Base-by-base conservation (phyloP, 257 asterid genomes). In the Galeopsis tetrahit region DNA sequence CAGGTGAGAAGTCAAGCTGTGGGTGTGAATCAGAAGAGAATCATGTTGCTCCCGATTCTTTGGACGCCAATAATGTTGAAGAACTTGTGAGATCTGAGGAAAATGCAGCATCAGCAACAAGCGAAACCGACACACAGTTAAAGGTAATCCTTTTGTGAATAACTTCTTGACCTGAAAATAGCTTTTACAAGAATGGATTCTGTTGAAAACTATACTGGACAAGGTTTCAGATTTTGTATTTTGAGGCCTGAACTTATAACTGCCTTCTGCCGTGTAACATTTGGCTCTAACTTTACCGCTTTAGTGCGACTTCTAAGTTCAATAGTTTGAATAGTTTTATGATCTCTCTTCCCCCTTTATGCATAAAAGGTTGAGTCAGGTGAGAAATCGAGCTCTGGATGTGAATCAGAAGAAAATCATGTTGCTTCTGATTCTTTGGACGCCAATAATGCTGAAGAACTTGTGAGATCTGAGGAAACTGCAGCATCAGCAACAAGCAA, bases 171-270 rank as follows among this genome's bases (percentile, higher is more conserved):
- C 63, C 34, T 48, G 62, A 60, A 73, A 58, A 9, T 56, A 17
- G 69, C 52, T 40, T 53, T 65, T 66, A 68, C 57, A 49, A 42
- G 43, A 49, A 15, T 46, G 53, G 70, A 34, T 58, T 13, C 60
- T 55, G 52, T 63, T 85, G 96, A 96, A 77, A 93, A 93, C 77
- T 87, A 81, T 76, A 86, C 68, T 10, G 96, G 92, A 63, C 71
- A 90, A 49, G 95, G 89, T 78, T 89, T 96, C 68, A 87, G 92
- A 83, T 93, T 89, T 86, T 89, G 94, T 79, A 90, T 90, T 77
- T 80, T 93, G 85, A 89, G 98, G 79, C 96, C 96, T 80, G 98
- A 93, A 72, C 84, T 93, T 77, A 85, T 89, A 61, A 77, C 92
- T 75, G 86, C 94, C 70, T 90, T 89, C 79, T 87, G 88, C 85